Evolutionary conservation across 805 yeast genomes (phyloP).

Genomic region (Cyberlindnera maclurae): DNA sequence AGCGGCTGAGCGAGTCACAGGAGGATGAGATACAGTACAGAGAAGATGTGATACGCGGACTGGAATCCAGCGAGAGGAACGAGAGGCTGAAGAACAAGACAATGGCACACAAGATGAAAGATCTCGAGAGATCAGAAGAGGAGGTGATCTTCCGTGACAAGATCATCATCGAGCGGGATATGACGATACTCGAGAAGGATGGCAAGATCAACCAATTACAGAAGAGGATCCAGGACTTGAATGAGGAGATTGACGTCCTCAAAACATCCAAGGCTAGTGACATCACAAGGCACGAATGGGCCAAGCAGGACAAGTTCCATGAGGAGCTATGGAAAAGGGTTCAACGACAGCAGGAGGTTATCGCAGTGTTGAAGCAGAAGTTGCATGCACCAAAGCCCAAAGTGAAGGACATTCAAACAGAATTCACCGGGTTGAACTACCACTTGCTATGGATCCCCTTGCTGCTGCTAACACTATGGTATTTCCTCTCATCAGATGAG

Average conservation of each 20-base stretch:
- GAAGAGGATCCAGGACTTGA: constrained; percentile 1
- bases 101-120: not conserved
- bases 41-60: constrained; percentile 17
- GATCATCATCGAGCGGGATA: constrained; percentile 13
- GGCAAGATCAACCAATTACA: constrained; percentile 5
- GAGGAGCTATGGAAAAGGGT: constrained; percentile 13
- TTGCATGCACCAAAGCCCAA: constrained; percentile 1
- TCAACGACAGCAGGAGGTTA: constrained; percentile 14
- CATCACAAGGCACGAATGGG: constrained; percentile 2
- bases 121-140: constrained; percentile 9
- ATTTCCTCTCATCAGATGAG: constrained; percentile 1
- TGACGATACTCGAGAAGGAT: constrained; percentile 7
- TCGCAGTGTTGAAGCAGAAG: constrained; percentile 9
- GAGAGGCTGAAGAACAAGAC: constrained; percentile 3
- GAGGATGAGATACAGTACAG: constrained; percentile 22
- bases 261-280: constrained; percentile 5
- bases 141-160: constrained; percentile 21
- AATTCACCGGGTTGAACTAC: not conserved
- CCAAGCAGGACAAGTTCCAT: constrained; percentile 10
- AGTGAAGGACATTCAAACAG: not conserved
- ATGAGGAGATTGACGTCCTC: constrained; percentile 9
- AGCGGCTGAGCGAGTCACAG: constrained; percentile 15
- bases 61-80: constrained; percentile 14
- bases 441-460: not conserved
- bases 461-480: not conserved